Conservation (phyloP, 441 rosid genomes). For the Populus trichocarpa region DNA sequence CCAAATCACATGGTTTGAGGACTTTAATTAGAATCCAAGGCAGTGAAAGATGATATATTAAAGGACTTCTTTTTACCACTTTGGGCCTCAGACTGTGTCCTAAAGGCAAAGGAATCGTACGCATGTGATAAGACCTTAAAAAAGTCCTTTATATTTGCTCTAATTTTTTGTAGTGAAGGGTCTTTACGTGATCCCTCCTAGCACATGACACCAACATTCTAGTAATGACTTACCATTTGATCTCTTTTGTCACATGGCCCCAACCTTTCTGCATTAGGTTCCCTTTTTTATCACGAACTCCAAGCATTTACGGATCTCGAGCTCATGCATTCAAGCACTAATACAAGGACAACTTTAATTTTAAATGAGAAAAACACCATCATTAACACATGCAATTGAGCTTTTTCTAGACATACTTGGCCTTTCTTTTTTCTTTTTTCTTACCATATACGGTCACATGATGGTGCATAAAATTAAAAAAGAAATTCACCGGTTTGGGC, state of each 20-base stretch:
- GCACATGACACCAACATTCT: conserved; percentile 46
- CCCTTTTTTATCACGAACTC: conserved; percentile 3
- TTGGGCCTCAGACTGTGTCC: conserved; percentile 35
- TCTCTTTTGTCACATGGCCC: conserved; percentile 43
- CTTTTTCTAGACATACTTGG: not conserved
- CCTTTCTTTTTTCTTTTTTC: not conserved
- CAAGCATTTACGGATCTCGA: not conserved
- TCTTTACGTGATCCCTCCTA: conserved; percentile 9
- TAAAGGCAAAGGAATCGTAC: conserved; percentile 38
- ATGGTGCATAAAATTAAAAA: not conserved
- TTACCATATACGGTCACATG: not conserved
- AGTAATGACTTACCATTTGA: conserved; percentile 1
- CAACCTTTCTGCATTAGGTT: conserved; percentile 13
- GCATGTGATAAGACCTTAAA: conserved; percentile 34
- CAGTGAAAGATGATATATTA: conserved; percentile 16
- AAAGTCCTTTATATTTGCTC: conserved; percentile 17
- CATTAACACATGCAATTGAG: not conserved
- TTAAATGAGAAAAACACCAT: conserved; percentile 6
- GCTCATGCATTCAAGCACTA: conserved; percentile 1
- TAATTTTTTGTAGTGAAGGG: conserved; percentile 10
- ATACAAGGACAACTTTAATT: not conserved
- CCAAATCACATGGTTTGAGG: conserved; percentile 33
- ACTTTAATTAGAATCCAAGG: conserved; percentile 45
- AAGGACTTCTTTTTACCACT: conserved; percentile 9
- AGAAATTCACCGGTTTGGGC: too few species aligned